Percentiles rank a stretch among this genome's conserved stretches.
Evolutionary conservation across 1,139 yeast species (phyloP).

Genomic region (Taphrina betulina): DNA sequence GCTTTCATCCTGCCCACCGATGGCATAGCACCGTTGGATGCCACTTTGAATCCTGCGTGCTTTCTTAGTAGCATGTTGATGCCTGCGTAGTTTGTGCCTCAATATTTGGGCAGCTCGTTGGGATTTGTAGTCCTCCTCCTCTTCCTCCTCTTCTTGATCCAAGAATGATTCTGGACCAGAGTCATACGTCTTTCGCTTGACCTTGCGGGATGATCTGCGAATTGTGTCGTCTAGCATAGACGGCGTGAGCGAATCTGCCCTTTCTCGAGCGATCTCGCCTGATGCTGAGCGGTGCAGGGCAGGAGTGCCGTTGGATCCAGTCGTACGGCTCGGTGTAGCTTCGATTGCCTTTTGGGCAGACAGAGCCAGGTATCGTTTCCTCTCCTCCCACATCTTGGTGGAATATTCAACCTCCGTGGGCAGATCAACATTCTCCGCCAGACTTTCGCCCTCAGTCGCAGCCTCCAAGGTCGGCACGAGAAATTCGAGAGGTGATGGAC

Average conservation of each 20-base stretch:
- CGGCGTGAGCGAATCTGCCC: conserved; percentile 9
- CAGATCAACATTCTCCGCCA: conserved; percentile 64
- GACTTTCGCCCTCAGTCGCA: conserved; percentile 47
- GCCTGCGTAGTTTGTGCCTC: conserved; percentile 11
- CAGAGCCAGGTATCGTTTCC: conserved; percentile 20
- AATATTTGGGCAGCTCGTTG: conserved; percentile 17
- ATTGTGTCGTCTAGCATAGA: conserved; percentile 9
- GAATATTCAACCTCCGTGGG: conserved; percentile 52
- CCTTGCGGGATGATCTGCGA: conserved; percentile 28
- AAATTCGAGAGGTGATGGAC: conserved; percentile 44
- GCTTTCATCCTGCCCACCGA: conserved; percentile 11
- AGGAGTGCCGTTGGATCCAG: not conserved
- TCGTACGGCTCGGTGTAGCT: not conserved
- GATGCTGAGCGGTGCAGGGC: not conserved
- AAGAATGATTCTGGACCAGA: conserved; percentile 7
- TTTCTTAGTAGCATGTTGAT: conserved; percentile 2
- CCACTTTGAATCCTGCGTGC: not conserved
- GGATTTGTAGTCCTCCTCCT: conserved; percentile 2
- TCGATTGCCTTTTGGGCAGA: conserved; percentile 16
- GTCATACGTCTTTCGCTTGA: conserved; percentile 27
- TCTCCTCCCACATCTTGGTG: conserved; percentile 18
- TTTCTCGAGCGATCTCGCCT: not conserved
- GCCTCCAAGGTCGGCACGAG: conserved; percentile 52
- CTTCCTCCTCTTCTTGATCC: conserved; percentile 3
- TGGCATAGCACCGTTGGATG: conserved; percentile 7